Base-by-base conservation (phyloP, 441 rosid species). In the Adansonia grandidieri region DNA sequence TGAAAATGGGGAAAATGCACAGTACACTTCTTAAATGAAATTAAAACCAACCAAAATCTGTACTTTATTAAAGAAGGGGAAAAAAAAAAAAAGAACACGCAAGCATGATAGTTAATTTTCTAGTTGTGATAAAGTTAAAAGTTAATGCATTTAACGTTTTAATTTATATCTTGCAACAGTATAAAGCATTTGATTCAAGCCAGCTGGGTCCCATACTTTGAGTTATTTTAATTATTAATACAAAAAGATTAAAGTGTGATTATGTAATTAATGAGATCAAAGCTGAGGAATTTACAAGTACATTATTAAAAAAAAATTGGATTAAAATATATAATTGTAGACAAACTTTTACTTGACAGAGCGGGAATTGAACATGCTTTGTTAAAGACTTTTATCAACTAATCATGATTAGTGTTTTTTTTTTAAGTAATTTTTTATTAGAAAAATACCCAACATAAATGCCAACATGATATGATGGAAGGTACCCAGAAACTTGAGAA, bases 381-480 rank as follows among this genome's bases (percentile, higher is more conserved):
- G 6, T 5, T 28, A 45, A 63, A 32, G 17, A n/a, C n/a, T 75
- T 78, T 24, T 82, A 22, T 80, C 66, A 68, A 76, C 76, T 79
- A 79, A 83, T 85, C 71, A 83, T 81, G 77, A 81, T 80, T 51
- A 78, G 58, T 81, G 79, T 76, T 76, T 64, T 44, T 64, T 24
- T 22, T 57, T 24, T 24, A 72, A 77, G 70, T 37, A 67, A 11
- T 74, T 71, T 62, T 54, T 37, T 1, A 28, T 32, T 62, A 58
- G 10, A 42, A 28, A 62, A 60, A 71, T 51, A 24, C 42, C 72
- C 60, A 75, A 61, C 78, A 78, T 67, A 56, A 64, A 68, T 79
- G 76, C 45, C 74, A 74, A 37, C 71, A 83, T 74, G 79, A 57
- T 76, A 75, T 60, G 79, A 72, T 51, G 79, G 85, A 82, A 78